Conservation (phyloP, 192 early-diverging fungal genomes). For the Cladochytrium replicatum region DNA sequence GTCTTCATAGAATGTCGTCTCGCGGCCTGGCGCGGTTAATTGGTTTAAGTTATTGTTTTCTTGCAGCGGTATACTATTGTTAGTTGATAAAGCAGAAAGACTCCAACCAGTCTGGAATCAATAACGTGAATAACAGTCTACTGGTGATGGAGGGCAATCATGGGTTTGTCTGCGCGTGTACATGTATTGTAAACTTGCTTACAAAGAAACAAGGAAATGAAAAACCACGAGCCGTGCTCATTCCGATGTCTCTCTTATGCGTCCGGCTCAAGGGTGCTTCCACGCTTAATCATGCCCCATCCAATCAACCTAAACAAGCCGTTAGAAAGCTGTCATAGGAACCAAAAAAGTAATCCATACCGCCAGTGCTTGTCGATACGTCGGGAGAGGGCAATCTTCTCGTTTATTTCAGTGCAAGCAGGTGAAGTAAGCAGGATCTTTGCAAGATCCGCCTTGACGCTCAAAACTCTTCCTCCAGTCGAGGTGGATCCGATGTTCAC, state of each 20-base stretch:
- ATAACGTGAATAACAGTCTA: too few species aligned
- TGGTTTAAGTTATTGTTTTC: too few species aligned
- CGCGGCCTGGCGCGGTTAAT: too few species aligned
- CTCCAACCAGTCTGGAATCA: too few species aligned
- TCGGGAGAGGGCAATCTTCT: constrained; percentile 91
- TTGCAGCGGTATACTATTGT: too few species aligned
- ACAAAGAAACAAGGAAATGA: too few species aligned
- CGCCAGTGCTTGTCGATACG: constrained; percentile 98
- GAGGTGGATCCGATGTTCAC: constrained; percentile 94
- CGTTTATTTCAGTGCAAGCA: constrained; percentile 89
- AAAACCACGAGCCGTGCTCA: too few species aligned
- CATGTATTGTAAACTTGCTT: too few species aligned
- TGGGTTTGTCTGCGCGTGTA: too few species aligned
- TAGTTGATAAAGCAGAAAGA: too few species aligned
- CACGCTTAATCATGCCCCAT: constrained; percentile 92
- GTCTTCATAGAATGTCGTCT: too few species aligned
- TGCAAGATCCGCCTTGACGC: constrained; percentile 89
- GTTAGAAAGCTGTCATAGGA: constrained; percentile 3
- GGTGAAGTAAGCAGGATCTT: constrained; percentile 85
- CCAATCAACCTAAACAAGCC: constrained; percentile 74
- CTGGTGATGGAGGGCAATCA: too few species aligned
- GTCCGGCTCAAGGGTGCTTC: constrained; percentile 57
- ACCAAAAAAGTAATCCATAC: constrained; percentile 30
- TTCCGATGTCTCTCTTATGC: constrained; percentile 1
- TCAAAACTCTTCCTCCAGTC: constrained; percentile 87